Evolutionary conservation across 1,284 basidiomycete genomes (phyloP), one percentile per base, ranked within the genome.

Genomic region (Volvariella surrecta): DNA sequence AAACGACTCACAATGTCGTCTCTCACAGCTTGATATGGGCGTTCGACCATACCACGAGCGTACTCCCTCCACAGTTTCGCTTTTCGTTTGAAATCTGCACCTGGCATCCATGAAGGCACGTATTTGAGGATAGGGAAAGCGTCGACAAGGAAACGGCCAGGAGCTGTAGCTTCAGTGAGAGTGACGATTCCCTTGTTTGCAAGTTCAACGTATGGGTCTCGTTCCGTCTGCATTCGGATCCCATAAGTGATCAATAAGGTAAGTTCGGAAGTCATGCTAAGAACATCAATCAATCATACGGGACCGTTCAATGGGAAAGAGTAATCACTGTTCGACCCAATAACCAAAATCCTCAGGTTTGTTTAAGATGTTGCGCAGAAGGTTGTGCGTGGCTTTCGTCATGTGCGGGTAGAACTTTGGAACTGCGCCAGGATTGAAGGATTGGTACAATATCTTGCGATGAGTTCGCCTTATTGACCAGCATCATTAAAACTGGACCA

Each of bases 71-170:
- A 65, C 39, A 57, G 53, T 16, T 47, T 48, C 0, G 66, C 66
- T 34, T 66, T 55, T 7, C 57, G 57, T 47, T 69, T 59, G 58
- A 70, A 70, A 0, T 55, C 53, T 1, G 64, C 61, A 13, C 69
- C 68, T 17, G 69, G 70, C 43, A 69, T 57, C 67, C 67, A 71
- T 20, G 45, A 48, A 3, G 70, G 69, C 16, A 70, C 49, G 41
- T 68, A 54, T 44, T 58, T 58, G 46, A 70, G 28, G 17, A 22
- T 16, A 4, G 51, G 54, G 7, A 50, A 9, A 16, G 39, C 17
- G 24, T 52, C 47, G 2, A 53, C 50, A 6, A 52, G 21, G 39
- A 46, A 53, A 24, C 22, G 37, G 3, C 52, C 48, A 31, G 54
- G 50, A 16, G 47, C 38, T 15, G 32, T 43, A 15, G 50, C 49